phyloP scores from a whole-genome alignment of 106 monocot species.

The Cymbidium sinense region DNA sequence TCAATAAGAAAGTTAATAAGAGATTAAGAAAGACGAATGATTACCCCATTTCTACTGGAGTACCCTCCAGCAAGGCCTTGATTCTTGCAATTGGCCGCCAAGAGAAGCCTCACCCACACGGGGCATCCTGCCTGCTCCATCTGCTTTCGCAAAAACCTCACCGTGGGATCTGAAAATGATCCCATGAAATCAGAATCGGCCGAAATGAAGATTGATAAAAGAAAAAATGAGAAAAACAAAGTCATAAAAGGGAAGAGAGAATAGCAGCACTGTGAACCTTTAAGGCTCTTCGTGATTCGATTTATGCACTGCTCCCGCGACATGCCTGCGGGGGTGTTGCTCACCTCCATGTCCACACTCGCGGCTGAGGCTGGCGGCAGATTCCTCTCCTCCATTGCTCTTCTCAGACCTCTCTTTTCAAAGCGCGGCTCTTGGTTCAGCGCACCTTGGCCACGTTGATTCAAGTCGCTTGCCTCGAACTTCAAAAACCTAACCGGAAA shows the following conservation, averaged over 20 bases:
- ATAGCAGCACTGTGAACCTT: background rate
- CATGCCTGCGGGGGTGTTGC: background rate
- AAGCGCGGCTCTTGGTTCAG: no score
- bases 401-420: background rate
- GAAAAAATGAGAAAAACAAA: background rate
- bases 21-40: background rate
- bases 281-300: constrained; percentile 9
- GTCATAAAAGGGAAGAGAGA: background rate
- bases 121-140: constrained; percentile 70
- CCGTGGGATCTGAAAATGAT: constrained; percentile 14
- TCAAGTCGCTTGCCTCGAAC: no score
- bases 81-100: constrained; percentile 36
- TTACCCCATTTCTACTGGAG: constrained; percentile 40
- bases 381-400: background rate
- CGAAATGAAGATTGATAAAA: background rate
- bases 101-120: constrained; percentile 33
- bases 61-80: constrained; percentile 41
- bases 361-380: background rate
- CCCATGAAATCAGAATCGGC: background rate
- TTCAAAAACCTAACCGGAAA: no score
- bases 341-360: background rate
- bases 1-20: background rate
- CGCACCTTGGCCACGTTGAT: no score
- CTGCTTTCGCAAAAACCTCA: constrained; percentile 53
- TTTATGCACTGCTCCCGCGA: background rate